Base-by-base conservation (phyloP, 2,329 filamentous ascomycete genomes). In the Macrophomina phaseolina region DNA sequence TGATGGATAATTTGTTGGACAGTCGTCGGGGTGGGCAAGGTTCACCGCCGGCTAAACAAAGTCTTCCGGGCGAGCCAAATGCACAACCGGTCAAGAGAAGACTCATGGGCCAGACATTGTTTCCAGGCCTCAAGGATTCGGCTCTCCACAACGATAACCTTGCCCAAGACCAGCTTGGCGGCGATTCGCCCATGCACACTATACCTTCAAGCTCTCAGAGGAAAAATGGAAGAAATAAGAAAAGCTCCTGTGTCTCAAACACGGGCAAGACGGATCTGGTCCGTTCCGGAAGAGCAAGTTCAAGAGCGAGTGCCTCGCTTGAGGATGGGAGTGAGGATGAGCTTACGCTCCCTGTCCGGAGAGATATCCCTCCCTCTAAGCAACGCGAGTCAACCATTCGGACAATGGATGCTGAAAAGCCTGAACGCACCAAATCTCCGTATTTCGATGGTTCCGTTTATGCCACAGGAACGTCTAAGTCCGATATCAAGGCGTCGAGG, bases 261-360 rank as follows among this genome's bases (percentile, higher is more conserved):
- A 16, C 36, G 11, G 3, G 28, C 56, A 14, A 60, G 14, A 28
- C 16, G 6, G 23, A 11, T 5, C 18, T 28, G 23, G 23, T 23
- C 23, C 23, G 23, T 23, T 3, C 23, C 23, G 23, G 23, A 23
- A 23, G 23, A 23, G 23, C 23, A 3, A 23, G 23, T 23, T 23
- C 23, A 23, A 23, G 23, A 23, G 23, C 23, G 3, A 23, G 23
- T 23, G 28, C 28, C 40, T 30, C 16, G 3, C 18, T 16, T 23
- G 18, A 48, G 11, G 18, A 30, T n/a, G 42, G 5, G 9, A 62
- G 58, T 16, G 58, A 49, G 46, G 58, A 62, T 32, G 58, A 62
- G n/a, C 45, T 62, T 7, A 8, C 11, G 9, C 4, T 34, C 14
- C 30, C 9, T 28, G 2, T 36, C 3, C 58, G 42, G 5, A 48